phyloP scores from a whole-genome alignment of 2,329 filamentous ascomycete genomes.

The Aspergillus ibericus region DNA sequence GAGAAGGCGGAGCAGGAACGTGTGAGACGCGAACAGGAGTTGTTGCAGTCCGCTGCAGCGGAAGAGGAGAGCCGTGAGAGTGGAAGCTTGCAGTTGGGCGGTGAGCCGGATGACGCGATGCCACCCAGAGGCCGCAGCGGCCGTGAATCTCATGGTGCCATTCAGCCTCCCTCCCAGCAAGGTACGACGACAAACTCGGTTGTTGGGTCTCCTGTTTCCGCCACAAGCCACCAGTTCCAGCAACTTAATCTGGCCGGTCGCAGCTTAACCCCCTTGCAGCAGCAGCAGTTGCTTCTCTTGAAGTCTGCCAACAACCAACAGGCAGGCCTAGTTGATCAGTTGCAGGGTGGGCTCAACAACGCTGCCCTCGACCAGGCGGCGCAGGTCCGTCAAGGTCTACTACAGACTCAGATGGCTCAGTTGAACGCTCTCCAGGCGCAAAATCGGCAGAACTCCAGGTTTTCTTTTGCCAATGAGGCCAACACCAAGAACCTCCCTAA shows the following conservation, averaged over 20 bases:
- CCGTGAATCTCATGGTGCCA: constrained; percentile 62
- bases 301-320: constrained; percentile 61
- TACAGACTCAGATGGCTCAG: constrained; percentile 52
- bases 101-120: constrained; percentile 84
- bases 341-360: constrained; percentile 32
- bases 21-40: constrained; percentile 54
- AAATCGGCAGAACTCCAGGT: constrained; percentile 79
- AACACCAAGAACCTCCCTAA: constrained; percentile 56
- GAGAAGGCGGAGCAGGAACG: constrained; percentile 67
- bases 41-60: constrained; percentile 52
- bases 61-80: constrained; percentile 77
- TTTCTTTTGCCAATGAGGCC: constrained; percentile 79
- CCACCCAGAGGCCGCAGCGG: constrained; percentile 46
- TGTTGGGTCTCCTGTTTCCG: constrained; percentile 44
- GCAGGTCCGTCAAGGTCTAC: constrained; percentile 45
- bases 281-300: constrained; percentile 68
- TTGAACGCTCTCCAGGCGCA: constrained; percentile 64
- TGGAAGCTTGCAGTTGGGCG: constrained; percentile 84
- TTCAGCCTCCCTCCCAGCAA: constrained; percentile 77
- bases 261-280: constrained; percentile 77
- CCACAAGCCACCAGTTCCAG: constrained; percentile 46
- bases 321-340: constrained; percentile 54
- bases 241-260: constrained; percentile 66
- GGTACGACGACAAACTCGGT: constrained; percentile 47
- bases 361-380: constrained; percentile 43